phyloP scores from a whole-genome alignment of 2,329 filamentous ascomycete species.

The Paecilomyces formosus region DNA sequence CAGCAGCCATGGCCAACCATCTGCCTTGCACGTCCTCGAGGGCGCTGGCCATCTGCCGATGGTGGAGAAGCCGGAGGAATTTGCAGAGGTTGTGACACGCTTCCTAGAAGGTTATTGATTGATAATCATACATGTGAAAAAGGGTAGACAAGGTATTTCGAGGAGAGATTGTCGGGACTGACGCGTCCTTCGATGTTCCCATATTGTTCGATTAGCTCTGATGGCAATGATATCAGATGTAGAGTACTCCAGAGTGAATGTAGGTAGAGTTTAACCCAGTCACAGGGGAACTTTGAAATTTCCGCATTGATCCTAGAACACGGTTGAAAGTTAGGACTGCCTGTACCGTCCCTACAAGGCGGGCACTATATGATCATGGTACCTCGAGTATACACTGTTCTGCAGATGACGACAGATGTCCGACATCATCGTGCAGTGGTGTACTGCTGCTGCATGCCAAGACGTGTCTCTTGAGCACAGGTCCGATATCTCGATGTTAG shows the following conservation, averaged over 20 bases:
- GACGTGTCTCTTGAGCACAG: background rate
- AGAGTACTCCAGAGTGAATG: background rate
- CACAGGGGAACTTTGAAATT: background rate
- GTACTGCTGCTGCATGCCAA: background rate
- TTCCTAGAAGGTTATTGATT: constrained; percentile 42
- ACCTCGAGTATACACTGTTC: background rate
- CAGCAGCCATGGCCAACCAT: constrained; percentile 48
- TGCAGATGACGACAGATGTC: background rate
- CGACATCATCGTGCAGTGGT: background rate
- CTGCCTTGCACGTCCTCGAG: constrained; percentile 58
- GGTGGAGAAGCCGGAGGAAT: constrained; percentile 64
- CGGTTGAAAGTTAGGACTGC: background rate
- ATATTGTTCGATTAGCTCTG: background rate
- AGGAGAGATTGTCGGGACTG: background rate
- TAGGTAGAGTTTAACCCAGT: too few relatives aligned
- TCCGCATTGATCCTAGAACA: background rate
- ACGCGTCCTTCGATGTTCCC: background rate
- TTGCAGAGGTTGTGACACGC: constrained; percentile 55
- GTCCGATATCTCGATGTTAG: background rate
- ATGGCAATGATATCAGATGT: background rate
- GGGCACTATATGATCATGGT: too few relatives aligned
- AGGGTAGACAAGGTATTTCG: background rate
- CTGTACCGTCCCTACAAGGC: background rate
- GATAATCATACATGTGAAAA: background rate
- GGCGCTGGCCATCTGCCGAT: constrained; percentile 75